Percentiles rank a stretch among this genome's conserved stretches.
Conservation (phyloP, 495 filamentous ascomycete genomes). For the Xylaria castorea region DNA sequence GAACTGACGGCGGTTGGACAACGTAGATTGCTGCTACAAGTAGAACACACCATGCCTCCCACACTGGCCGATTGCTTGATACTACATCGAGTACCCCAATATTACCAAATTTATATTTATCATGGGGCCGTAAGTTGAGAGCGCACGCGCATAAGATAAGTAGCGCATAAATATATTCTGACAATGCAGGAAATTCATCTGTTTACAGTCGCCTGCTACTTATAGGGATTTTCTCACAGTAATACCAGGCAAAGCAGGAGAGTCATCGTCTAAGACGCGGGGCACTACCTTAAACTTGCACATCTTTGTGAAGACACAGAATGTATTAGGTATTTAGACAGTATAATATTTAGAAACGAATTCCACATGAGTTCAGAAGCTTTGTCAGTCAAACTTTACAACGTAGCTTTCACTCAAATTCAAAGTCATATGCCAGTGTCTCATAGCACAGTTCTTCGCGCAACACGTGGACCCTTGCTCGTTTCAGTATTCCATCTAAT, state of each 20-base stretch:
- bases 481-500: background rate
- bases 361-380: background rate
- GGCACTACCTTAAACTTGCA: no score
- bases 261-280: background rate
- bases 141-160: no score
- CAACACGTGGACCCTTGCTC: background rate
- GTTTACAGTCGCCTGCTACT: no score
- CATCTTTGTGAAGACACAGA: background rate
- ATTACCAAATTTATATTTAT: no score
- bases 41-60: no score
- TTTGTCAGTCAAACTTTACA: background rate
- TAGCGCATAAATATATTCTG: background rate
- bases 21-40: no score
- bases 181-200: background rate
- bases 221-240: background rate
- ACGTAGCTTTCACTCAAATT: background rate
- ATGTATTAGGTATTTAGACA: background rate
- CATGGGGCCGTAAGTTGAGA: no score
- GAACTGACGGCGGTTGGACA: no score
- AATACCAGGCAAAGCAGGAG: background rate
- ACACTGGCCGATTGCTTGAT: no score
- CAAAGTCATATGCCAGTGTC: background rate
- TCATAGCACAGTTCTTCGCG: background rate
- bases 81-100: no score
- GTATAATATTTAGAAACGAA: no score